Evolutionary conservation across 2,329 filamentous ascomycete genomes (phyloP), one percentile per base, ranked within the genome.

Genomic region (Zymoseptoria brevis): DNA sequence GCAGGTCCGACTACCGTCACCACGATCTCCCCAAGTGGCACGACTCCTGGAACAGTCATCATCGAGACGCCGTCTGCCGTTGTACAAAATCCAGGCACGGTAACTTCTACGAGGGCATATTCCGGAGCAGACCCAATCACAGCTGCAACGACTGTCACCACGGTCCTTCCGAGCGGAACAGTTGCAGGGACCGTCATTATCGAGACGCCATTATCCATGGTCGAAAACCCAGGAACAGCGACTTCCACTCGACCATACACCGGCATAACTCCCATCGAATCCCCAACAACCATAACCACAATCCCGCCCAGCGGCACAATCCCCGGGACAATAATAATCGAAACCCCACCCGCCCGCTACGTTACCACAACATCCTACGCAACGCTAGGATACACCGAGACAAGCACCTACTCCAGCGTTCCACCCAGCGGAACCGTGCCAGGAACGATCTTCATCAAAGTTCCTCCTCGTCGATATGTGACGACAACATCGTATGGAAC

Each of bases 401-500:
- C 53, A 2, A 51, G 57, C 21, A 60, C 58, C 3, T 55, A 49
- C 26, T 54, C 60, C 22, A 58, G 49, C 26, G 35, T 60, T 55
- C 16, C 51, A 45, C 58, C 60, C 26, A 50, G 51, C 24, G 55
- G 58, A 3, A 54, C 58, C 2, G 24, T 21, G 19, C 52, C 53
- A 30, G 60, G 60, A 9, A 60, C 60, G 1, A 51, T 59, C 8
- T 51, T 35, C 21, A 50, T 60, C 9, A 22, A 57, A 35, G 57
- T 54, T 1, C 57, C 60, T 11, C 35, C 57, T 11, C 19, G 11
- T 26, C n/a, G 45, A 6, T 56, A 57, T 3, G 45, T 54, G 2
- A 56, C 57, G 3, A 8, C 50, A 21, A 16, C 49, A 2, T 61
- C 57, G 19, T 55, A 48, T 2, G 55, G 57, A 8, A 56, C 51